Base-by-base conservation (phyloP, 2,329 filamentous ascomycete genomes). In the Colletotrichum sojae region DNA sequence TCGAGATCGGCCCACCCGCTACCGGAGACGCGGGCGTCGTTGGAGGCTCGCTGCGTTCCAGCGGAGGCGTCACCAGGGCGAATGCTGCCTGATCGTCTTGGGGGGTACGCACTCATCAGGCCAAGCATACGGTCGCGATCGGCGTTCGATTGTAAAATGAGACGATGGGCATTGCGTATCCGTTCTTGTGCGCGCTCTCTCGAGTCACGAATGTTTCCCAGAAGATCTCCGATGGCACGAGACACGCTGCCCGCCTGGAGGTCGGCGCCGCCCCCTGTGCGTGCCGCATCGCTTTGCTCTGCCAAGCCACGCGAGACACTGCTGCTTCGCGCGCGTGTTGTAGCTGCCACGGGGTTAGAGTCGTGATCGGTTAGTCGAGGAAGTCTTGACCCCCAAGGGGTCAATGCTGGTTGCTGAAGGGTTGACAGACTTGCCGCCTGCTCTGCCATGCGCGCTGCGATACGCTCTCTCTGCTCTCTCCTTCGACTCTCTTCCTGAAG, bases 401-500 rank as follows among this genome's bases (percentile, higher is more conserved):
- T 53, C 31, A 58, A 25, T 2, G 48, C 39, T 59, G 40, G 45
- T 39, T 57, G 52, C 20, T 58, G 52, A 36, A 61, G 46, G 6
- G 66, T 22, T 40, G 48, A 54, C 61, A 54, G 54, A 55, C 67
- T 58, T 43, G 67, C 39, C 15, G 58, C 53, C 52, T 67, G 68
- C 22, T 72, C 68, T 13, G 68, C 64, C 48, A 72, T 51, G 15
- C 70, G 61, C 18, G 70, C 68, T 6, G 69, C 61, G 8, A 72
- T 69, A 2, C 70, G 58, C 4, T 71, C 70, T 40, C 68, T 65
- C 57, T 80, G 77, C 63, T 88, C 86, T 49, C 85, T 81, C 18
- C 85, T 83, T 25, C 86, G 83, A 40, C 88, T 84, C 59, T 87
- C 84, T 36, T 82, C 82, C 69, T 88, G 84, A 31, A 89, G 81